Percentiles rank a stretch among this genome's conserved stretches.
Conservation (phyloP, 495 filamentous ascomycete genomes). For the Lentithecium fluviatile region DNA sequence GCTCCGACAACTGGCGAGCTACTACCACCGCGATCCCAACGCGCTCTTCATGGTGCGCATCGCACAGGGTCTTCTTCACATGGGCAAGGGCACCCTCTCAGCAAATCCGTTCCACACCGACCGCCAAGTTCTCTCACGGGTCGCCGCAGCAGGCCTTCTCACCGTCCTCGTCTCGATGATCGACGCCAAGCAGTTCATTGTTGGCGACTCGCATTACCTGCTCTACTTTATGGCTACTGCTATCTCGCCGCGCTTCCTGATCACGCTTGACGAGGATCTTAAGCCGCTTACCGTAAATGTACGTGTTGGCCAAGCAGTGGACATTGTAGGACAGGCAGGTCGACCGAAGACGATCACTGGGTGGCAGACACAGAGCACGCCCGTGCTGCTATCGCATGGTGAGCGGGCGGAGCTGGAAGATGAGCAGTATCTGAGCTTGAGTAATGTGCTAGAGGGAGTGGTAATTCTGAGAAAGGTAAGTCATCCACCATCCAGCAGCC, state of each 20-base stretch:
- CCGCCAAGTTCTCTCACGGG: constrained; percentile 87
- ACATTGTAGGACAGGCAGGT: constrained; percentile 95
- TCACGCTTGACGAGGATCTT: constrained; percentile 91
- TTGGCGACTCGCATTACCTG: constrained; percentile 84
- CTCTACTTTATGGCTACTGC: constrained; percentile 98
- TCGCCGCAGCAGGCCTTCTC: constrained; percentile 85
- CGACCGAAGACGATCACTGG: constrained; percentile 98
- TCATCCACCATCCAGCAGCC: neutral
- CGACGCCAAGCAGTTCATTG: constrained; percentile 92
- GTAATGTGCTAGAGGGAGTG: constrained; percentile 86
- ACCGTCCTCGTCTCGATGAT: constrained; percentile 88
- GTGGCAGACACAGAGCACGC: constrained; percentile 99
- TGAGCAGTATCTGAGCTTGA: constrained; percentile 91
- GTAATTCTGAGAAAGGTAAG: constrained; percentile 95
- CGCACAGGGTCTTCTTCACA: constrained; percentile 93
- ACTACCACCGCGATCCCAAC: constrained; percentile 95
- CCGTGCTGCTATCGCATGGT: constrained; percentile 86
- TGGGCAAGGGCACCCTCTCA: constrained; percentile 97
- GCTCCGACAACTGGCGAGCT: constrained; percentile 89
- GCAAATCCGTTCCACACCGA: constrained; percentile 98
- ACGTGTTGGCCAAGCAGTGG: constrained; percentile 94
- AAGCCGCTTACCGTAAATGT: constrained; percentile 95
- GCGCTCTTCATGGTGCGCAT: constrained; percentile 99
- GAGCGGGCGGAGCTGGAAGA: constrained; percentile 97
- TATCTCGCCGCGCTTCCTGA: constrained; percentile 93